Evolutionary conservation across 179 eudicot species (phyloP).

Genomic region (Actinidia arguta): DNA sequence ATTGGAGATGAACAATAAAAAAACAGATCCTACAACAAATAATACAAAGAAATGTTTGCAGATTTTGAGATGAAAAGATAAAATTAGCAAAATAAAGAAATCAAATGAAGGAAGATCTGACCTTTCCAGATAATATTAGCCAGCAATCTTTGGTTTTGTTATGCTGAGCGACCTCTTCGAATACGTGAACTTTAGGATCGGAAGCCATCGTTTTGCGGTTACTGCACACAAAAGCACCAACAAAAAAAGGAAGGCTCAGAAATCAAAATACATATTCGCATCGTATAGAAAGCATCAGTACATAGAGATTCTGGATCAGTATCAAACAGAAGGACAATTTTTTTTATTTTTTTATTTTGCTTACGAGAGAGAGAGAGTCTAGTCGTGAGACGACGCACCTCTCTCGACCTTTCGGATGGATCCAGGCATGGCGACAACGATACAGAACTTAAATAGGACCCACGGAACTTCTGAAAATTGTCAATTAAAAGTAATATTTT

Average conservation of each 20-base stretch:
- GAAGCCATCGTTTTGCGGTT: conserved; percentile 44
- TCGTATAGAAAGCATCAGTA: not conserved
- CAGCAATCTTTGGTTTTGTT: conserved; percentile 69
- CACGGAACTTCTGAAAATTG: no score
- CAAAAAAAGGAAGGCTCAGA: not conserved
- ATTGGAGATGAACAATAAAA: no score
- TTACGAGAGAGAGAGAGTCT: not conserved
- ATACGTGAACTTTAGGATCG: conserved; percentile 54
- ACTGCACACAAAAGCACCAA: not conserved
- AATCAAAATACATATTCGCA: not conserved
- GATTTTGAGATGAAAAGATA: no score
- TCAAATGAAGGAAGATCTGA: conserved; percentile 35
- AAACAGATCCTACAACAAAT: no score
- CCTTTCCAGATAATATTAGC: conserved; percentile 75
- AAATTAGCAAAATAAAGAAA: not conserved
- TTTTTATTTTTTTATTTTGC: not conserved
- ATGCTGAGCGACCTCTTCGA: conserved; percentile 72
- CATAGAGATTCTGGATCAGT: not conserved
- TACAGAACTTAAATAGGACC: no score
- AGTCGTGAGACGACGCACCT: no score
- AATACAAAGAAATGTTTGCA: no score
- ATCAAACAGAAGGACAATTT: not conserved
- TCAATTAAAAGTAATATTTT: no score
- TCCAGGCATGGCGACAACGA: no score
- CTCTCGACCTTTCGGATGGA: no score